Evolutionary conservation across 495 filamentous ascomycete species (phyloP).

Genomic region (Penicillium argentinense): DNA sequence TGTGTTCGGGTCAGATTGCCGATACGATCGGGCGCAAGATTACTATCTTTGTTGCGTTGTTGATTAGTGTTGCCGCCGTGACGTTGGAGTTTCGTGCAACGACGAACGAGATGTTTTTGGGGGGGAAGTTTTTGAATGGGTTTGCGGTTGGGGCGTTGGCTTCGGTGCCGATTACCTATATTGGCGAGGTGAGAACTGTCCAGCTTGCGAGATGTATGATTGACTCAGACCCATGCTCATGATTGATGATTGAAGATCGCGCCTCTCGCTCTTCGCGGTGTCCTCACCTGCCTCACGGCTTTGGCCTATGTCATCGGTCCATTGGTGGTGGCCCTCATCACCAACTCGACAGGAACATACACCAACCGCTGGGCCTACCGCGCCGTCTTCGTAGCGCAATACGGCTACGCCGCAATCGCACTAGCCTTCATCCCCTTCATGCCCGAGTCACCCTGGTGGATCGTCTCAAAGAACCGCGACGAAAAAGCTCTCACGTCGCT

Average conservation of each 20-base stretch:
- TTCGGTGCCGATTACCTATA: slow-evolving; percentile 25
- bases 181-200: slow-evolving; percentile 33
- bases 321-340: slow-evolving; percentile 27
- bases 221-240: background rate
- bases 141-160: slow-evolving; percentile 25
- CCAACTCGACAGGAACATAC: slow-evolving; percentile 19
- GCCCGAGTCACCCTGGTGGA: slow-evolving; percentile 27
- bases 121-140: slow-evolving; percentile 34
- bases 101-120: slow-evolving; percentile 30
- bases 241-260: slow-evolving; percentile 12
- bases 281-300: slow-evolving; percentile 22
- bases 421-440: slow-evolving; percentile 12
- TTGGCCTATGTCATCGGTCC: slow-evolving; percentile 30
- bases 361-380: slow-evolving; percentile 33
- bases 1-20: slow-evolving; percentile 19
- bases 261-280: slow-evolving; percentile 29
- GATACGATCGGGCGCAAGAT: slow-evolving; percentile 15
- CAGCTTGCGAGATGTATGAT: too few relatives aligned
- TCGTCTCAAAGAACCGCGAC: slow-evolving; percentile 12
- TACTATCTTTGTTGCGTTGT: slow-evolving; percentile 13
- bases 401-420: slow-evolving; percentile 22
- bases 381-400: slow-evolving; percentile 30
- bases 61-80: slow-evolving; percentile 24
- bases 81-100: slow-evolving; percentile 29
- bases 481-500: slow-evolving; percentile 7